phyloP scores from a whole-genome alignment of 768 basidiomycete genomes.

The Cantharellus anzutake region DNA sequence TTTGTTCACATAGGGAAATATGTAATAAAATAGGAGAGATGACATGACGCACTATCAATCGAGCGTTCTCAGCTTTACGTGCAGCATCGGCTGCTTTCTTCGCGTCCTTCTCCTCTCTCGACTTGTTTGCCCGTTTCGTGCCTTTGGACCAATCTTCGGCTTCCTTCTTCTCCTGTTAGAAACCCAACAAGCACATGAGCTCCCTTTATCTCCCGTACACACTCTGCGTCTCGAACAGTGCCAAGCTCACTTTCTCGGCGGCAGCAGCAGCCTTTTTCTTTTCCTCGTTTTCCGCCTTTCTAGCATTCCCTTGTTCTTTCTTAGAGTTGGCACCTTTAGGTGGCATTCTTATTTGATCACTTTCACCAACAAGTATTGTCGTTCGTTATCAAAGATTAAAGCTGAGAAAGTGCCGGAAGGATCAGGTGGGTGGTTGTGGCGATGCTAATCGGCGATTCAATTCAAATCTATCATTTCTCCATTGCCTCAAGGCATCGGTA shows the following conservation, averaged over 20 bases:
- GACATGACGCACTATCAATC: slow-evolving; percentile 26
- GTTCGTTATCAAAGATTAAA: too few relatives aligned
- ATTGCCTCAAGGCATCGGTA: neutral
- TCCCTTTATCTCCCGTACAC: neutral
- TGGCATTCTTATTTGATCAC: slow-evolving; percentile 32
- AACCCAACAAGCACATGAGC: neutral
- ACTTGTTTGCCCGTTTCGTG: slow-evolving; percentile 38
- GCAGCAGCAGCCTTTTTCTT: slow-evolving; percentile 51
- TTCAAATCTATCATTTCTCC: neutral
- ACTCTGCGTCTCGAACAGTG: too few relatives aligned
- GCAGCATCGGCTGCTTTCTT: slow-evolving; percentile 66
- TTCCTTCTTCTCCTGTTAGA: slow-evolving; percentile 49
- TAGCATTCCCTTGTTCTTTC: slow-evolving; percentile 78
- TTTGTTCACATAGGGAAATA: neutral
- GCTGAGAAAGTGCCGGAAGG: too few relatives aligned
- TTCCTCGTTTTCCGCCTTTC: slow-evolving; percentile 79
- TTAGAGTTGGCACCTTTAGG: slow-evolving; percentile 76
- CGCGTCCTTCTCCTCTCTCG: slow-evolving; percentile 55
- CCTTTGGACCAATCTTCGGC: slow-evolving; percentile 48
- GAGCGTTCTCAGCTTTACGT: slow-evolving; percentile 72
- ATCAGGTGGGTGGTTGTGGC: too few relatives aligned
- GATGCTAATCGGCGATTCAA: too few relatives aligned
- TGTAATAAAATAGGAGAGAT: neutral
- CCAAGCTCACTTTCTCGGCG: slow-evolving; percentile 27
- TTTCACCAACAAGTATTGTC: neutral